phyloP scores from a whole-genome alignment of 345 rosid genomes.

The Leavenworthia alabamica region DNA sequence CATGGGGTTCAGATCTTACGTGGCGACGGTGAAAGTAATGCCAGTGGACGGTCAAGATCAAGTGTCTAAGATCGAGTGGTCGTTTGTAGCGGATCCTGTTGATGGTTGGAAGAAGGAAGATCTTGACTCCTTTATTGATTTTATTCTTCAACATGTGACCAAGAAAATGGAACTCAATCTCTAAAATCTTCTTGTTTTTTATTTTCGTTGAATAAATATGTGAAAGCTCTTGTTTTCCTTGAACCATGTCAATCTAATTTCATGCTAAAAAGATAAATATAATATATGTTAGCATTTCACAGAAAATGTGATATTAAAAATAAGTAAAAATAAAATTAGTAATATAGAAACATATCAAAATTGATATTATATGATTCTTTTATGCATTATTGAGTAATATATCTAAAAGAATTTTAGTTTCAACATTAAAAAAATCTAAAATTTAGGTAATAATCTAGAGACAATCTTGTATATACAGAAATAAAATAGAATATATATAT shows the following conservation, averaged over 20 bases:
- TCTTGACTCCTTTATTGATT: constrained; percentile 30
- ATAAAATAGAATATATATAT: background rate
- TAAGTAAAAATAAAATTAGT: background rate
- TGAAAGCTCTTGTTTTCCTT: background rate
- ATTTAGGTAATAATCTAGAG: background rate
- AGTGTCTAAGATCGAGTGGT: constrained; percentile 58
- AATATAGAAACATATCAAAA: background rate
- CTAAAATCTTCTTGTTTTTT: background rate
- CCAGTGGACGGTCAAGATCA: constrained; percentile 21
- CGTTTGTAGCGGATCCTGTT: constrained; percentile 52
- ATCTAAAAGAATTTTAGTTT: background rate
- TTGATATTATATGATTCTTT: background rate
- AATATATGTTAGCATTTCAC: background rate
- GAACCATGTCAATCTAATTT: background rate
- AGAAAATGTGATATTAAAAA: background rate
- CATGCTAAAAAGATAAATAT: background rate
- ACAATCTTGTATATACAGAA: background rate
- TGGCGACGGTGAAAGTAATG: constrained; percentile 38
- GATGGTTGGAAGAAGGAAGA: constrained; percentile 50
- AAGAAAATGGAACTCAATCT: constrained; percentile 39
- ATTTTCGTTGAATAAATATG: background rate
- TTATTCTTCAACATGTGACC: constrained; percentile 36
- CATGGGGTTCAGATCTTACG: constrained; percentile 42
- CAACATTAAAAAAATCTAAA: background rate
- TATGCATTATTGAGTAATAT: background rate